Percentiles rank a stretch among this genome's conserved stretches.
Conservation (phyloP, 176 grass and related monocot species). For the Phyllostachys edulis region DNA sequence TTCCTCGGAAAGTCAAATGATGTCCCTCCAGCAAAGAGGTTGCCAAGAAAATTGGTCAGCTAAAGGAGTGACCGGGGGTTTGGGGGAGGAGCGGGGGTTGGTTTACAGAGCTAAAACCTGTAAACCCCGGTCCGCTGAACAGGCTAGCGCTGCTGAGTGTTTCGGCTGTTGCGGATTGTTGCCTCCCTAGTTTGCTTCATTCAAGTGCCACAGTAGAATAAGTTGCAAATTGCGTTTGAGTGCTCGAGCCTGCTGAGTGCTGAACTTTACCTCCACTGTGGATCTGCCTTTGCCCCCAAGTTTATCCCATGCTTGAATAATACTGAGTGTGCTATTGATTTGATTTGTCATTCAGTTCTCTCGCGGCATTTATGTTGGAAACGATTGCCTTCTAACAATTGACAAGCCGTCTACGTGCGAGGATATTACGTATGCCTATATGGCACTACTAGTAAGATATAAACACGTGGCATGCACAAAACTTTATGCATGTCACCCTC, state of each 20-base stretch:
- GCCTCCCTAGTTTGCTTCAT: background rate
- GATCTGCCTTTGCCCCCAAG: constrained; percentile 15
- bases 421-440: background rate
- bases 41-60: constrained; percentile 66
- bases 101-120: constrained; percentile 27
- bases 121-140: constrained; percentile 28
- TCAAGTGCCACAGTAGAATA: constrained; percentile 24
- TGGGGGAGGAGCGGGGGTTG: background rate
- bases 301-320: constrained; percentile 31
- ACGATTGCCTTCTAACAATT: background rate
- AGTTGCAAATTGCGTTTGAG: constrained; percentile 4
- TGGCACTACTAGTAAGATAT: too few species aligned
- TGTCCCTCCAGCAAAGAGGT: constrained; percentile 64
- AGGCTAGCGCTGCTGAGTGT: background rate
- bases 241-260: constrained; percentile 31
- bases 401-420: background rate
- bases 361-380: background rate
- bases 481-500: too few species aligned
- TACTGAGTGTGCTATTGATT: constrained; percentile 41
- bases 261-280: background rate
- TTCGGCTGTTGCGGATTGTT: background rate
- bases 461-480: too few species aligned
- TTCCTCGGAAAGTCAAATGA: constrained; percentile 59
- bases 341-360: constrained; percentile 27
- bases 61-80: constrained; percentile 1